A percentile compares a stretch with the other conserved stretches of the same genome.
These are phyloP conservation scores for Triticum monococcum DNA, from an alignment of 176 grass and related monocot genomes.

Conservation along the genomic window DNA sequence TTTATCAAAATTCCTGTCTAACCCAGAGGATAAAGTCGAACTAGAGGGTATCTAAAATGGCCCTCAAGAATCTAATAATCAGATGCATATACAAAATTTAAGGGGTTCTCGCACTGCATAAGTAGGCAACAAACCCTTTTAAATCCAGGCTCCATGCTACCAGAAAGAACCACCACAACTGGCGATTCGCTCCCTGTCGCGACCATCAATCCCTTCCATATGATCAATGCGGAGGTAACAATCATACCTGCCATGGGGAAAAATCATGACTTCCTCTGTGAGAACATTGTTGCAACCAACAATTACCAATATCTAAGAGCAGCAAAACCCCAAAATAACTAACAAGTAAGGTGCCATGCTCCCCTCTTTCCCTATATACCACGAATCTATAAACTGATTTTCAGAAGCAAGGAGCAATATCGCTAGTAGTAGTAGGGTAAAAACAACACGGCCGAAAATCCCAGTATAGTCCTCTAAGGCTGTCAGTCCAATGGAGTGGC, in stretches of 20 bases:
- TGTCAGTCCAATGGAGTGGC: neutral
- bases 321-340: neutral
- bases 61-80: neutral
- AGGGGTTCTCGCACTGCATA: neutral
- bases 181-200: conserved; percentile 66
- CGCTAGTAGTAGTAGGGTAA: neutral
- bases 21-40: neutral
- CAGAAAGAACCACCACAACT: conserved; percentile 72
- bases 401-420: neutral
- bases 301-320: neutral
- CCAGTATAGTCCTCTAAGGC: neutral
- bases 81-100: neutral
- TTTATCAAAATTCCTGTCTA: neutral
- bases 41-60: neutral
- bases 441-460: neutral
- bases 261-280: neutral
- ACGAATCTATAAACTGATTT: neutral
- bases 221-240: conserved; percentile 63
- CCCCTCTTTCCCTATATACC: neutral
- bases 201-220: conserved; percentile 73
- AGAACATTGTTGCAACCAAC: neutral
- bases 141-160: conserved; percentile 80
- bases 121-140: conserved; percentile 51
- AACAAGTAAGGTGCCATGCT: neutral
- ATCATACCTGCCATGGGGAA: conserved; percentile 62